phyloP scores from a whole-genome alignment of 2,329 filamentous ascomycete species.

The Remersonia thermophila region DNA sequence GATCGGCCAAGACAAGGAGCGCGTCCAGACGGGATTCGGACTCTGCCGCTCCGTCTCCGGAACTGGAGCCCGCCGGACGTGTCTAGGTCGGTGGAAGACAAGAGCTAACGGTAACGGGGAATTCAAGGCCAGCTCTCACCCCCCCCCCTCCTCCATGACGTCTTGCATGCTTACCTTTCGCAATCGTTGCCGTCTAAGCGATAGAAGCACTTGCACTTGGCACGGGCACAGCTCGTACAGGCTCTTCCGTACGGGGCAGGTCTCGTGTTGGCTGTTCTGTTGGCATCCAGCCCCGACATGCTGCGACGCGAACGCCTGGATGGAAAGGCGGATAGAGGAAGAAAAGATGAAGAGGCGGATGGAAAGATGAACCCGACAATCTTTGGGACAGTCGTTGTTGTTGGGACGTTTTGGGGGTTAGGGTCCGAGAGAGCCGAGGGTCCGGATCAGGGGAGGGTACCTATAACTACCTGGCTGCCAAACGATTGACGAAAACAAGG shows the following conservation, averaged over 20 bases:
- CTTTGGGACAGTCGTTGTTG: not conserved
- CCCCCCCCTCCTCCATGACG: no score
- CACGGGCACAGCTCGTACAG: conserved; percentile 34
- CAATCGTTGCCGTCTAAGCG: conserved; percentile 20
- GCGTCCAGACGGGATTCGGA: no score
- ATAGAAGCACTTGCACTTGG: conserved; percentile 38
- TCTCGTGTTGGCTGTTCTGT: conserved; percentile 4
- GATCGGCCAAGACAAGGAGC: not conserved
- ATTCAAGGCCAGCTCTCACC: no score
- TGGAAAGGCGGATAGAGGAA: conserved; percentile 6
- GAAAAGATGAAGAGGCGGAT: not conserved
- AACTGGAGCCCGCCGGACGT: no score
- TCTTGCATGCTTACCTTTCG: conserved; percentile 22
- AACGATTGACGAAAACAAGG: no score
- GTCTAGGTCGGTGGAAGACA: no score
- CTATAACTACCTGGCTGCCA: no score
- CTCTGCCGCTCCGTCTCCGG: no score
- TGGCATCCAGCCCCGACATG: conserved; percentile 6
- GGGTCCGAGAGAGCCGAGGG: no score
- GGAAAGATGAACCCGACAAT: not conserved
- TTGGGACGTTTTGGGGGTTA: not conserved
- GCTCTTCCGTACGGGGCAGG: conserved; percentile 28
- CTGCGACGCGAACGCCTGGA: not conserved
- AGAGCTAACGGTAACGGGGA: no score
- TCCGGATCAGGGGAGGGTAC: no score